phyloP scores from a whole-genome alignment of 2,329 filamentous ascomycete genomes.

The Penicillium frequentans region DNA sequence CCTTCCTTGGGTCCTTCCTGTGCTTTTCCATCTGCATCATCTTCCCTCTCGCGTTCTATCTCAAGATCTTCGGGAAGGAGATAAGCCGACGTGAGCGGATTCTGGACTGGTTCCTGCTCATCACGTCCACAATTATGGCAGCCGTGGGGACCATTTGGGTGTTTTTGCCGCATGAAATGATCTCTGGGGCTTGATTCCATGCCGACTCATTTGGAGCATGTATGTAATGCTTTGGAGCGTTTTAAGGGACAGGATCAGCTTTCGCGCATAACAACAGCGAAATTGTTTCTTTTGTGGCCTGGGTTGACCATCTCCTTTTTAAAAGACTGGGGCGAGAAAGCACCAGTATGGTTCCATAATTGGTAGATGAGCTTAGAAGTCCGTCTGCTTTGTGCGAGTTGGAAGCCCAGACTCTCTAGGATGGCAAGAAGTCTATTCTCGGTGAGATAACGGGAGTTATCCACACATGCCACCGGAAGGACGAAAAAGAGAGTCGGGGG shows the following conservation, averaged over 20 bases:
- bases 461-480: conserved; percentile 80
- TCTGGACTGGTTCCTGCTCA: conserved; percentile 68
- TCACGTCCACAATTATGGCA: conserved; percentile 68
- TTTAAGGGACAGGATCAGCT: conserved; percentile 8
- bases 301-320: conserved; percentile 76
- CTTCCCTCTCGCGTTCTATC: conserved; percentile 81
- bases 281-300: conserved; percentile 82
- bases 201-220: neutral
- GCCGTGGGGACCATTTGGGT: conserved; percentile 81
- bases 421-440: conserved; percentile 68
- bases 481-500: conserved; percentile 75
- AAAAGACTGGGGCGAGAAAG: conserved; percentile 45
- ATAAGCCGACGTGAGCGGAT: conserved; percentile 64
- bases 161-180: conserved; percentile 75
- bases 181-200: conserved; percentile 50
- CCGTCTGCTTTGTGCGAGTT: conserved; percentile 63
- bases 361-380: conserved; percentile 86
- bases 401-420: conserved; percentile 76
- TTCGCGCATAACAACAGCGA: conserved; percentile 67
- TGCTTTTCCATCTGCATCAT: conserved; percentile 96
- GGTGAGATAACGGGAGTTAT: conserved; percentile 87
- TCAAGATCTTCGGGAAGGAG: conserved; percentile 81
- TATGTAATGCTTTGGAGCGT: neutral
- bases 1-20: conserved; percentile 81
- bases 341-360: conserved; percentile 65